These are phyloP conservation scores for Leishmania guyanensis DNA, from an alignment of 208 protist genomes.

Conservation along the genomic window DNA sequence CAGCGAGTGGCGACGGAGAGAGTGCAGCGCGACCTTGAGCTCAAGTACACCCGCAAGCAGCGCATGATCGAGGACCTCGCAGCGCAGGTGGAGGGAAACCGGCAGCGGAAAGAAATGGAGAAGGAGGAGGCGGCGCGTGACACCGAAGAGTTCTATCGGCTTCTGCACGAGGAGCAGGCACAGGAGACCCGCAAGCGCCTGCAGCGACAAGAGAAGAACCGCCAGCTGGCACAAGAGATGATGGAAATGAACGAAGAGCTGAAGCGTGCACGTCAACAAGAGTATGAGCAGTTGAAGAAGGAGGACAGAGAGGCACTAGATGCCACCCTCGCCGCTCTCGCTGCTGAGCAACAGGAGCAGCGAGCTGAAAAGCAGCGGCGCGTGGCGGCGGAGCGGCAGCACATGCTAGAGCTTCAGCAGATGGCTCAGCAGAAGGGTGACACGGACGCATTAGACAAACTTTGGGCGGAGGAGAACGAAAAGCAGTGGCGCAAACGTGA, in stretches of 20 bases:
- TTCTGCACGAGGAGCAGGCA: conserved; percentile 70
- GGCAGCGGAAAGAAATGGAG: conserved; percentile 38
- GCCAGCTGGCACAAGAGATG: conserved; percentile 67
- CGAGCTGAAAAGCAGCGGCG: conserved; percentile 39
- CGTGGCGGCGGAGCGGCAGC: conserved; percentile 32
- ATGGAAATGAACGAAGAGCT: conserved; percentile 70
- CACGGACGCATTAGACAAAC: conserved; percentile 53
- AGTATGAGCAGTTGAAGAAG: conserved; percentile 67
- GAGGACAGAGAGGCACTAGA: conserved; percentile 80
- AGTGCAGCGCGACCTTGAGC: conserved; percentile 65
- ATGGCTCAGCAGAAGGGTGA: conserved; percentile 58
- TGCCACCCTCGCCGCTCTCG: conserved; percentile 50
- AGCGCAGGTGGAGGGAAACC: conserved; percentile 78
- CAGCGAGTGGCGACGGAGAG: conserved; percentile 65
- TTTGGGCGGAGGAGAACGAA: conserved; percentile 84
- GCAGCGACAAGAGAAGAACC: conserved; percentile 32
- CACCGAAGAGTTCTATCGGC: conserved; percentile 66
- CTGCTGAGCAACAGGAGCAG: conserved; percentile 50
- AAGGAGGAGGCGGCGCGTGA: conserved; percentile 46
- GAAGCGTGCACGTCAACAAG: conserved; percentile 64
- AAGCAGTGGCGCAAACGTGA: conserved; percentile 85
- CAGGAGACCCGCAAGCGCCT: conserved; percentile 50
- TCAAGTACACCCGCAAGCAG: conserved; percentile 44
- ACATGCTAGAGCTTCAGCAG: conserved; percentile 67
- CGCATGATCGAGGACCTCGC: conserved; percentile 58